Evolutionary conservation across 495 filamentous ascomycete species (phyloP).

Genomic region (Penicillium egyptiacum): DNA sequence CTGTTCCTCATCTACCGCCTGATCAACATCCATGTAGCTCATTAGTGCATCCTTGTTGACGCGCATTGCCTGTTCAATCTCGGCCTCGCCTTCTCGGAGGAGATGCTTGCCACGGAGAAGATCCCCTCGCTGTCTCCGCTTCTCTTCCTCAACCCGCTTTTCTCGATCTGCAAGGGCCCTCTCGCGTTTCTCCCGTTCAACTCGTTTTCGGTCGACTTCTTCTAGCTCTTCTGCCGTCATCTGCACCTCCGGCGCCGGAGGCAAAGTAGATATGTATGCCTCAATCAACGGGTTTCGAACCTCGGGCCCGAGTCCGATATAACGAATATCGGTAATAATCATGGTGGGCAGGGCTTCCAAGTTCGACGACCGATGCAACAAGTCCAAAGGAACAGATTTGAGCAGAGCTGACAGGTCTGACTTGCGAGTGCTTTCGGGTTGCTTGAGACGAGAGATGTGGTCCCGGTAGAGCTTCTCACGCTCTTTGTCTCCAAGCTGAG

Average conservation of each 20-base stretch:
- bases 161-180: slow-evolving; percentile 75
- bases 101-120: slow-evolving; percentile 64
- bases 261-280: slow-evolving; percentile 71
- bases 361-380: slow-evolving; percentile 65
- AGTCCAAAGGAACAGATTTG: slow-evolving; percentile 61
- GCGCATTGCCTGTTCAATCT: slow-evolving; percentile 76
- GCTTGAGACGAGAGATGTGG: slow-evolving; percentile 74
- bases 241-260: slow-evolving; percentile 59
- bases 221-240: slow-evolving; percentile 58
- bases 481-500: slow-evolving; percentile 77
- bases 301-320: slow-evolving; percentile 70
- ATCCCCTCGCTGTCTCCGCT: slow-evolving; percentile 63
- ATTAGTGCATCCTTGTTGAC: slow-evolving; percentile 70
- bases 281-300: slow-evolving; percentile 72
- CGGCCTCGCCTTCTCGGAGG: slow-evolving; percentile 71
- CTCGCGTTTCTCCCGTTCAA: slow-evolving; percentile 67
- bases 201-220: slow-evolving; percentile 58
- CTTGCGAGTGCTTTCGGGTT: slow-evolving; percentile 70
- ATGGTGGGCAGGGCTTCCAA: slow-evolving; percentile 63
- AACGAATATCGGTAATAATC: slow-evolving; percentile 75
- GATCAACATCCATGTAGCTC: slow-evolving; percentile 55
- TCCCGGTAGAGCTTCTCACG: slow-evolving; percentile 91
- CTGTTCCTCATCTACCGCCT: slow-evolving; percentile 17
- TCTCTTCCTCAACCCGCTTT: slow-evolving; percentile 71
- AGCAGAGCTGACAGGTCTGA: slow-evolving; percentile 77